These are phyloP conservation scores for Aspergillus heteromorphus DNA, from an alignment of 495 filamentous ascomycete species.

Conservation along the genomic window DNA sequence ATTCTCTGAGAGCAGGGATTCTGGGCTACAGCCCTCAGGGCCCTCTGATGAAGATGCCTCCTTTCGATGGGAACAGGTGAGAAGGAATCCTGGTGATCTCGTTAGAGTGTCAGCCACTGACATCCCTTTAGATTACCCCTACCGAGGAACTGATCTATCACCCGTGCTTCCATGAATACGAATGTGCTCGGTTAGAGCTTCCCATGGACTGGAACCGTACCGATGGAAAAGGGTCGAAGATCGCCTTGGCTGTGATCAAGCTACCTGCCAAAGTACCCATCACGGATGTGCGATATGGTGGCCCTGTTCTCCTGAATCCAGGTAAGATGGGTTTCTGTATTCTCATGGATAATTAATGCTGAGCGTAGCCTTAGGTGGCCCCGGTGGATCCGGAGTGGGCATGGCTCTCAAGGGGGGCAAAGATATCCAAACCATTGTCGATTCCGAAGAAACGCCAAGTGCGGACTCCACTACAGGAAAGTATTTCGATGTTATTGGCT, in stretches of 20 bases:
- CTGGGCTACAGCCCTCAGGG: neutral
- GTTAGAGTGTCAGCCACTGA: neutral
- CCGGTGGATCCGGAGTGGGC: neutral
- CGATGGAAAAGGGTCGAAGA: neutral
- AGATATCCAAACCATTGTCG: neutral
- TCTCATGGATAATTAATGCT: neutral
- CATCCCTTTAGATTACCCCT: neutral
- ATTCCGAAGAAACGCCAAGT: neutral
- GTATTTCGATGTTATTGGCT: neutral
- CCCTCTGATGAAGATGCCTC: neutral
- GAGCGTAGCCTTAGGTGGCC: neutral
- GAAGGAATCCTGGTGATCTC: neutral
- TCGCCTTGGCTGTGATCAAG: constrained; percentile 1
- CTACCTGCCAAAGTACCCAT: constrained; percentile 1
- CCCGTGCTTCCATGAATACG: neutral
- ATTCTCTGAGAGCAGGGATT: neutral
- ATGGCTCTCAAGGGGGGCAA: neutral
- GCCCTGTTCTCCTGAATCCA: neutral
- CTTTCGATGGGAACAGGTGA: neutral
- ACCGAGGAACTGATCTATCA: neutral
- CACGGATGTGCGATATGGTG: constrained; percentile 5
- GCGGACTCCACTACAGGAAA: neutral
- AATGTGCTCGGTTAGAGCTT: neutral
- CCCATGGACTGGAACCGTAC: constrained; percentile 3
- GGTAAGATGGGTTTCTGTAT: neutral